Percentiles rank a stretch among this genome's conserved stretches.
Conservation (phyloP, 2,329 filamentous ascomycete genomes). For the Claviceps arundinis region DNA sequence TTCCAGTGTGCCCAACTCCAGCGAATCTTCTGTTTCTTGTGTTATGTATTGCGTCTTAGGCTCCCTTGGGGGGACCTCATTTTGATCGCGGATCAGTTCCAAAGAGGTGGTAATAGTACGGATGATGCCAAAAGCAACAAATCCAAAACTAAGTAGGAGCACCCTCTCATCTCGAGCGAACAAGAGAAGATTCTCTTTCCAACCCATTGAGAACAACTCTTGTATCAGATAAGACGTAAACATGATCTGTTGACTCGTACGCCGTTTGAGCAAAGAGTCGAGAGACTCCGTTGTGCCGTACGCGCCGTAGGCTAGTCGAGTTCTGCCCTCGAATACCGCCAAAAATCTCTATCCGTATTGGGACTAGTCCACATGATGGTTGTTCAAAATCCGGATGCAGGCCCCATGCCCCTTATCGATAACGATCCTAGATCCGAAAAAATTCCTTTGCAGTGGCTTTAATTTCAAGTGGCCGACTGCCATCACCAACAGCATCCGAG, state of each 20-base stretch:
- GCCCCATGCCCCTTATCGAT: conserved; percentile 8
- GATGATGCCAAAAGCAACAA: conserved; percentile 46
- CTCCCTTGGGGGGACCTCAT: conserved; percentile 50
- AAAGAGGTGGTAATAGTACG: conserved; percentile 46
- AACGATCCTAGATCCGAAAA: conserved; percentile 2
- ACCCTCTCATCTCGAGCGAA: conserved; percentile 37
- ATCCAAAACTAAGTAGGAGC: conserved; percentile 37
- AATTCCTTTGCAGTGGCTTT: not conserved
- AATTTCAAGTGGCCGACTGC: not conserved
- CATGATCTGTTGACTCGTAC: conserved; percentile 5
- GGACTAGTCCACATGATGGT: not conserved
- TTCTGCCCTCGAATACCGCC: conserved; percentile 13
- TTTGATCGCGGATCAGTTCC: conserved; percentile 45
- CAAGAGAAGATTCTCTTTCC: conserved; percentile 15
- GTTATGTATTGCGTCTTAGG: conserved; percentile 61
- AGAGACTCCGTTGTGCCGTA: no score
- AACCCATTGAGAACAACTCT: conserved; percentile 23
- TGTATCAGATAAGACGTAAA: conserved; percentile 7
- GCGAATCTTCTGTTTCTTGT: conserved; percentile 60
- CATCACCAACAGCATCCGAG: conserved; percentile 6
- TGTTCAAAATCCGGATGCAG: not conserved
- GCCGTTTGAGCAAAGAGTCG: not conserved
- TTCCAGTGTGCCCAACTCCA: conserved; percentile 51
- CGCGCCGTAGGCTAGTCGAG: not conserved
- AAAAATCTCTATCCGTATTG: conserved; percentile 4